A percentile compares a stretch with the other conserved stretches of the same genome.
Conservation (phyloP, 2,329 filamentous ascomycete species). For the Phyllosticta citribraziliensis region DNA sequence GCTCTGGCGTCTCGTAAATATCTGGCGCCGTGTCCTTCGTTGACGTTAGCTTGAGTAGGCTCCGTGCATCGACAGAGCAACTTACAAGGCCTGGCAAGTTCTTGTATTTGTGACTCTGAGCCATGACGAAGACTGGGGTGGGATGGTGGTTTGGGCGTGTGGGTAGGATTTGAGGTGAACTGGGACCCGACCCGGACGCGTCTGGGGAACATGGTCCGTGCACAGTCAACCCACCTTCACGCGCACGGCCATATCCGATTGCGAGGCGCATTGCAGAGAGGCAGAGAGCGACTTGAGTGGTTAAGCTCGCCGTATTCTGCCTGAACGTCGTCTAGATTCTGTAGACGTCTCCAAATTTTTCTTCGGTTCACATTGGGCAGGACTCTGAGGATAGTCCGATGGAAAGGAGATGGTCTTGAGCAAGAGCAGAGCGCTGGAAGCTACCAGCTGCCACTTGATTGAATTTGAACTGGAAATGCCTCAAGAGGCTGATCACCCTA, state of each 20-base stretch:
- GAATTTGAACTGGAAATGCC: no score
- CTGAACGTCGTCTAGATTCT: no score
- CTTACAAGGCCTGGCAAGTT: conserved; percentile 15
- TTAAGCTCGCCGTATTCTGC: no score
- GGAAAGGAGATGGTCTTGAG: no score
- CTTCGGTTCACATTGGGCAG: no score
- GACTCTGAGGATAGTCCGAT: no score
- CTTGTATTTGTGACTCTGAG: conserved; percentile 13
- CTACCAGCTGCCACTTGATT: no score
- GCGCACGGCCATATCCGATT: not conserved
- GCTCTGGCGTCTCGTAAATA: conserved; percentile 90
- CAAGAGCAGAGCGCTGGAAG: no score
- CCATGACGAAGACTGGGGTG: conserved; percentile 5
- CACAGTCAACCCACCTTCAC: not conserved
- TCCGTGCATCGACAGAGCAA: not conserved
- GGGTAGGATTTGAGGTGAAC: conserved; percentile 1
- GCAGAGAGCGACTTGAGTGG: no score
- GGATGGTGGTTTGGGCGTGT: not conserved
- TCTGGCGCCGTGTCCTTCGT: conserved; percentile 72
- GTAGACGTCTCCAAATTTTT: no score
- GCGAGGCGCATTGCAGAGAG: no score
- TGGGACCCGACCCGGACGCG: not conserved
- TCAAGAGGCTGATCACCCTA: no score
- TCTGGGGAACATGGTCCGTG: not conserved
- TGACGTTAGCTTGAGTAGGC: not conserved